phyloP scores from a whole-genome alignment of 176 grass and related monocot genomes.

The Zizania latifolia region DNA sequence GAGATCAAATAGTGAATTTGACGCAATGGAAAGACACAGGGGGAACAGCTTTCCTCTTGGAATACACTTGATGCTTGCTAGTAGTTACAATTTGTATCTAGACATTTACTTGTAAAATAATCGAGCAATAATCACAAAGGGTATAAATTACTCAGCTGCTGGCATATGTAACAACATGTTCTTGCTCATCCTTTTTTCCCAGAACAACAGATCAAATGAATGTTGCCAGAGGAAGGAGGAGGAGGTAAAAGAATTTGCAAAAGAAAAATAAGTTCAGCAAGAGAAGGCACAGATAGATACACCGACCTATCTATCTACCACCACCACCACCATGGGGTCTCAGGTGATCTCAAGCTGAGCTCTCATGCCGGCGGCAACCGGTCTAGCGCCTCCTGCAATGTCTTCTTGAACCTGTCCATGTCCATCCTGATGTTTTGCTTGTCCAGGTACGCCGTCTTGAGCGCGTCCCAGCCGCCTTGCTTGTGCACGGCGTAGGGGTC shows the following conservation, averaged over 20 bases:
- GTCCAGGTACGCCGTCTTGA: slow-evolving; percentile 77
- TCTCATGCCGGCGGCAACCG: slow-evolving; percentile 29
- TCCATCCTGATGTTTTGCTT: slow-evolving; percentile 82
- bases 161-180: not conserved
- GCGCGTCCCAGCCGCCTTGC: slow-evolving; percentile 74
- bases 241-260: not conserved
- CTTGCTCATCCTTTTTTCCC: slow-evolving; percentile 38
- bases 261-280: slow-evolving; percentile 19
- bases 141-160: slow-evolving; percentile 7
- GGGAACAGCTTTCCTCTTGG: not conserved
- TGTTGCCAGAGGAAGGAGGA: slow-evolving; percentile 24
- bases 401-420: slow-evolving; percentile 46
- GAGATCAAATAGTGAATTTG: not conserved
- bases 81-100: not conserved
- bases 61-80: not conserved
- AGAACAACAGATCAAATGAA: slow-evolving; percentile 46
- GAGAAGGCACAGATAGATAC: slow-evolving; percentile 43
- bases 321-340: not conserved
- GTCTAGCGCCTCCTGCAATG: slow-evolving; percentile 44
- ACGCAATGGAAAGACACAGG: not conserved
- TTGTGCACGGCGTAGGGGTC: slow-evolving; percentile 72
- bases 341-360: not conserved
- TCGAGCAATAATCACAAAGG: slow-evolving; percentile 15
- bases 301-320: slow-evolving; percentile 40
- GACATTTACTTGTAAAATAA: not conserved